Evolutionary conservation across 768 basidiomycete genomes (phyloP), one percentile per base, ranked within the genome.

Genomic region (Tricholoma hemisulphureum): DNA sequence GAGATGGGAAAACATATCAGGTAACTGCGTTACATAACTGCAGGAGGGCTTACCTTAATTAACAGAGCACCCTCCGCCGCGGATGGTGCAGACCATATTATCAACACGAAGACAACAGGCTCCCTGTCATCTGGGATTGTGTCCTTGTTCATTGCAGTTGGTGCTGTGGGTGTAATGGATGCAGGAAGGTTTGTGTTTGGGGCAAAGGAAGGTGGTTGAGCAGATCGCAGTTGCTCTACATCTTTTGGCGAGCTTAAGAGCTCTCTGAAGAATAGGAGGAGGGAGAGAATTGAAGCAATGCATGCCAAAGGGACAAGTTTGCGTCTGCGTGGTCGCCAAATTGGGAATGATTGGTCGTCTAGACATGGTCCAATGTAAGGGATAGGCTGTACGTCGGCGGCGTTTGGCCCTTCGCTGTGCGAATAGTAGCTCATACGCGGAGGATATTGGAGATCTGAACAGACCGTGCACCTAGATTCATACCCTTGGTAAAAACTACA

Each of bases 41-140:
- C n/a, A n/a, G n/a, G 45, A 48, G 29, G 2, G 61, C 68, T 53
- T 37, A 77, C 78, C 71, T 80, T 80, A 53, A 80, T 68, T 41
- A 78, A 65, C 8, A 78, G 59, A 28, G 77, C 73, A 4, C 76
- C 78, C 62, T 80, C 79, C 14, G 66, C 59, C 1, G 78, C 78
- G 29, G 79, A 75, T 53, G 68, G 59, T 51, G 72, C 70, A 6
- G 75, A 77, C 71, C 76, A 79, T 70, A 78, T 77, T 51, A 80
- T 73, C 41, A 79, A 66, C 3, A 74, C 67, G 54, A 79, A 80
- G 1, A 72, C 71, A 24, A 77, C 65, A n/a, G 79, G 72, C 20
- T 75, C 72, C 21, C 41, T 51, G 26, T 50, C 20, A 24, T 60
- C 35, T 43, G 41, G 34, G 8, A 60, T 20, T 29, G 39, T 45